These are phyloP conservation scores for Fraxinus albicans DNA, from an alignment of 305 asterid genomes.

Conservation along the genomic window DNA sequence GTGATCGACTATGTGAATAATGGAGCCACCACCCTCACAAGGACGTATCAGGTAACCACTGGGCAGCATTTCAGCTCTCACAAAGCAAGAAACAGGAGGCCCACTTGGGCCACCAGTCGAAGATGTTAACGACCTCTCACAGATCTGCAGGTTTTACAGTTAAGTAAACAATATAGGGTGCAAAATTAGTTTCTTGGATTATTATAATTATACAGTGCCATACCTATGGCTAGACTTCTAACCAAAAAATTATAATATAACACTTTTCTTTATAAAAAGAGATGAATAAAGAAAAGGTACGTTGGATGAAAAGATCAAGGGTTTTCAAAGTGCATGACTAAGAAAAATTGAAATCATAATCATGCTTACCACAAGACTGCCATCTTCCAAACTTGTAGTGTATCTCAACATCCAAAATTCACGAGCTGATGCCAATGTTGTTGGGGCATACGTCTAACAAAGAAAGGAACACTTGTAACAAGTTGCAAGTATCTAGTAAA, in stretches of 20 bases:
- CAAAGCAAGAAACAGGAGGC: conserved; percentile 74
- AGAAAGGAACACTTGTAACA: neutral
- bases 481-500: neutral
- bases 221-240: neutral
- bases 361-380: conserved; percentile 48
- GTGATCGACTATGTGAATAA: conserved; percentile 92
- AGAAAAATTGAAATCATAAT: neutral
- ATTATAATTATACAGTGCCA: neutral
- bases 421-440: conserved; percentile 55
- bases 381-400: conserved; percentile 48
- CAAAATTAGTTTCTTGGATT: neutral
- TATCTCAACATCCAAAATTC: conserved; percentile 51
- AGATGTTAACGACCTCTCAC: conserved; percentile 88
- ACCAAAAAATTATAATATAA: neutral
- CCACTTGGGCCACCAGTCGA: conserved; percentile 83
- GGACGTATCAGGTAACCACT: conserved; percentile 92
- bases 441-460: conserved; percentile 55
- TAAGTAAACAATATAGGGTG: neutral
- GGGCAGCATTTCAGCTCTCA: conserved; percentile 88
- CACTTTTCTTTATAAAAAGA: neutral
- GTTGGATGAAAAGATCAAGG: neutral
- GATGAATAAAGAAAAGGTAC: neutral
- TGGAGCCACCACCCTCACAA: conserved; percentile 97
- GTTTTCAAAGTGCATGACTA: neutral
- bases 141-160: conserved; percentile 48